Conservation (phyloP, 768 basidiomycete species). For the Russula sp. region DNA sequence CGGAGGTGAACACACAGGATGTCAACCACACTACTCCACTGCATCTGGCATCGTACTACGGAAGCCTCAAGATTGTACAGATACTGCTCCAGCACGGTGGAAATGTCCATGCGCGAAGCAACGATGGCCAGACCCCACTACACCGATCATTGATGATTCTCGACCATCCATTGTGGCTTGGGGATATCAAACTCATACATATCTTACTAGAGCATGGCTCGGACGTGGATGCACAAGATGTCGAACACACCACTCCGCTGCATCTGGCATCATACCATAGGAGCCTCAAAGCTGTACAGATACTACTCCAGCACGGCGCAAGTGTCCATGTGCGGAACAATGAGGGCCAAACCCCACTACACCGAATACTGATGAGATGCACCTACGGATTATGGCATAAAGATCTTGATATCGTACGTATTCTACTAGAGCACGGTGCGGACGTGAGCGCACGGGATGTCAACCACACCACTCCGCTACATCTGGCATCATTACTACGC, state of each 20-base stretch:
- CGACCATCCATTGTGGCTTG: no score
- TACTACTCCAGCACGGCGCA: not conserved
- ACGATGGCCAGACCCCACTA: not conserved
- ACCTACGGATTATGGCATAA: no score
- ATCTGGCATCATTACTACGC: not conserved
- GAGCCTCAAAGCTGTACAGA: not conserved
- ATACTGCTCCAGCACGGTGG: not conserved
- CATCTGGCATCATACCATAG: not conserved
- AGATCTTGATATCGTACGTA: not conserved
- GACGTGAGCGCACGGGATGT: not conserved
- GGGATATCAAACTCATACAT: no score
- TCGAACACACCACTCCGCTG: not conserved
- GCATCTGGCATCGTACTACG: not conserved
- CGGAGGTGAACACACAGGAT: not conserved
- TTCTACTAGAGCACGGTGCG: not conserved
- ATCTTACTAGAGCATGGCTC: not conserved
- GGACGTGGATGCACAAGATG: not conserved
- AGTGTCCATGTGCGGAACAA: not conserved
- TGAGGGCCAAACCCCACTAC: not conserved
- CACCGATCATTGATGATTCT: not conserved
- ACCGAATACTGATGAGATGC: not conserved
- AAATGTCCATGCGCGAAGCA: not conserved
- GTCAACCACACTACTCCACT: not conserved
- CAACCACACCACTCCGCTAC: not conserved
- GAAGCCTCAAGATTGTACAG: no score